phyloP scores from a whole-genome alignment of 2,329 filamentous ascomycete species.

The Dactylonectria macrodidyma region DNA sequence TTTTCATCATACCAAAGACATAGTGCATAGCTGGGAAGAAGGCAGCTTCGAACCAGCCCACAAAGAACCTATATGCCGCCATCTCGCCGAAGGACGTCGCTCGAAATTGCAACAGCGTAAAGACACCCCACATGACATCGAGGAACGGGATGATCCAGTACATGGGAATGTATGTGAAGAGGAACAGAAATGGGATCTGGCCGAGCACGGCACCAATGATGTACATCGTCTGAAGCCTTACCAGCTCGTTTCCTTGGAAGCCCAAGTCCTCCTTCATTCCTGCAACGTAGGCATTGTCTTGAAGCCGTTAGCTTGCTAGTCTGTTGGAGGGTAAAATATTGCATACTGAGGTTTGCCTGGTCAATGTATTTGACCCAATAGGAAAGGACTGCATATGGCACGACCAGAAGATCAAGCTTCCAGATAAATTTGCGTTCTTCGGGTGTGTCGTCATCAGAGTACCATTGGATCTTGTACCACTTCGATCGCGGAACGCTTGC shows the following conservation, averaged over 20 bases:
- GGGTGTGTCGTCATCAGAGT: slow-evolving; percentile 26
- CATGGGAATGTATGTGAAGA: slow-evolving; percentile 63
- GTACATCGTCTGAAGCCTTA: slow-evolving; percentile 67
- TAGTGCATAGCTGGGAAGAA: slow-evolving; percentile 35
- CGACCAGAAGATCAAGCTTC: slow-evolving; percentile 26
- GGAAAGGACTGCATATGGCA: slow-evolving; percentile 24
- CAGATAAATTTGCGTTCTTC: slow-evolving; percentile 25
- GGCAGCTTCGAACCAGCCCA: slow-evolving; percentile 64
- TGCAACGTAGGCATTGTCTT: slow-evolving; percentile 69
- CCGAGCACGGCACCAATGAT: slow-evolving; percentile 62
- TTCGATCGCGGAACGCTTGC: slow-evolving; percentile 23
- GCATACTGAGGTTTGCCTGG: slow-evolving; percentile 25
- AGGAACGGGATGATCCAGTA: slow-evolving; percentile 66
- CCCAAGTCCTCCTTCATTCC: slow-evolving; percentile 66
- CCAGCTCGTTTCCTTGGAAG: slow-evolving; percentile 66
- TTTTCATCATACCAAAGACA: slow-evolving; percentile 15
- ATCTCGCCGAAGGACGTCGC: slow-evolving; percentile 63
- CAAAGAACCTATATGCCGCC: slow-evolving; percentile 67
- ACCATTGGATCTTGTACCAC: slow-evolving; percentile 30
- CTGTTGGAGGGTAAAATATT: background rate
- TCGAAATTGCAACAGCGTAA: slow-evolving; percentile 69
- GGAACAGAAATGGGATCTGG: slow-evolving; percentile 65
- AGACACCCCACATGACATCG: slow-evolving; percentile 68
- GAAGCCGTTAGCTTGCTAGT: background rate
- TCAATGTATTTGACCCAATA: slow-evolving; percentile 31